phyloP scores from a whole-genome alignment of 805 yeast species.

The Nakazawaea wyomingensis region DNA sequence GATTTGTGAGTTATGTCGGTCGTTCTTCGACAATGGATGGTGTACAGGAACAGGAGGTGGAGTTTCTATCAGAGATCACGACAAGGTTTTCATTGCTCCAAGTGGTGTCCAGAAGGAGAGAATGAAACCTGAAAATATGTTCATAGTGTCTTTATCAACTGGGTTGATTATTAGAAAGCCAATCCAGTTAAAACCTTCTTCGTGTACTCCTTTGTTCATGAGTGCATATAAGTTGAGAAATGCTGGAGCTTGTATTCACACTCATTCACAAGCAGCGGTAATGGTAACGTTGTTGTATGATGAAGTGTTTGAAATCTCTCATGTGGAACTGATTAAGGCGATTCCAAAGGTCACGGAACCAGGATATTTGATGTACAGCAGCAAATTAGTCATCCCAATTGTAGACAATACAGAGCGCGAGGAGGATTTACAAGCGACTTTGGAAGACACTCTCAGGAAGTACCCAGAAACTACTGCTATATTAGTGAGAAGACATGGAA shows the following conservation, averaged over 20 bases:
- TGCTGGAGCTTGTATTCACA: slow-evolving; percentile 92
- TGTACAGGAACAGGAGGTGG: slow-evolving; percentile 98
- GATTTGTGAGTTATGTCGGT: slow-evolving; percentile 74
- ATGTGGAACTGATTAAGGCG: slow-evolving; percentile 91
- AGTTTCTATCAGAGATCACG: slow-evolving; percentile 62
- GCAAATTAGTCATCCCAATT: slow-evolving; percentile 78
- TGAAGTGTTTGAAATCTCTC: slow-evolving; percentile 67
- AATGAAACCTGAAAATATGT: slow-evolving; percentile 76
- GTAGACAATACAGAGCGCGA: slow-evolving; percentile 89
- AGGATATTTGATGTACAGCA: slow-evolving; percentile 68
- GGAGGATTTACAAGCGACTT: slow-evolving; percentile 67
- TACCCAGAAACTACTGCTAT: slow-evolving; percentile 84
- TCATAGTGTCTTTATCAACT: slow-evolving; percentile 58
- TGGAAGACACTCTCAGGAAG: slow-evolving; percentile 56
- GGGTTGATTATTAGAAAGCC: slow-evolving; percentile 58
- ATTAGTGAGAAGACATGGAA: slow-evolving; percentile 87
- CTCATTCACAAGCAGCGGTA: slow-evolving; percentile 89
- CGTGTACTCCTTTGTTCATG: slow-evolving; percentile 86
- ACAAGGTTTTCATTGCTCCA: slow-evolving; percentile 74
- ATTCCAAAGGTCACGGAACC: slow-evolving; percentile 63
- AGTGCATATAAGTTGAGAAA: slow-evolving; percentile 61
- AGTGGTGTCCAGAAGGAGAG: slow-evolving; percentile 96
- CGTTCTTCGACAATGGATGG: slow-evolving; percentile 81
- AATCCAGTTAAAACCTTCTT: slow-evolving; percentile 71
- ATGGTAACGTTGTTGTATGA: slow-evolving; percentile 68